Evolutionary conservation across 768 basidiomycete genomes (phyloP), one percentile per base, ranked within the genome.

Genomic region (Boletus pseudo-olivaceus): DNA sequence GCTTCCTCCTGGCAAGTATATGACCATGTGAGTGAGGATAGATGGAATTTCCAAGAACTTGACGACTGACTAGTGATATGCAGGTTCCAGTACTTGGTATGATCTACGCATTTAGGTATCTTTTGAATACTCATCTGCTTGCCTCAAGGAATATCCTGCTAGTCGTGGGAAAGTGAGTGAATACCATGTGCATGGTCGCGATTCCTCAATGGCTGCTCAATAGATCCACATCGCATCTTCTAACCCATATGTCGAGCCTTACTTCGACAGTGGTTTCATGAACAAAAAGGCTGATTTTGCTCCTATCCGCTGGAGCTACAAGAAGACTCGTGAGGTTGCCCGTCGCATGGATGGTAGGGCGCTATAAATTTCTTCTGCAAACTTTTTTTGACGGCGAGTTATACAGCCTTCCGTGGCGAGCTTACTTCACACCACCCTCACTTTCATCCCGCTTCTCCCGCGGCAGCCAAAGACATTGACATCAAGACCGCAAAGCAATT

Each of bases 241-340:
- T 42, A 82, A 76, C 73, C 85, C 85, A 5, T 87, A 85, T 71
- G 68, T 72, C 60, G 81, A 81, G 59, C 84, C 86, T 5, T 73
- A 67, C 71, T 87, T 86, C 63, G 86, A 88, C 72, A 80, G 78
- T 54, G 86, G 86, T n/a, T 87, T 88, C 79, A 83, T 88, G 85
- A 87, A 85, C 74, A 67, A 87, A 75, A 85, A 85, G 74, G 85
- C 85, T 29, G 86, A 87, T 73, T 85, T 86, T 62, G 84, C 84
- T 23, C 86, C 86, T 14, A 82, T 87, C 60, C 82, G 84, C 34
- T 87, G 86, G 86, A 82, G 82, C 65, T 87, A 87, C 76, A 87
- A 87, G 81, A 83, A 82, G 76, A 84, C 83, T 15, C 81, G 86
- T 58, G 85, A 87, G 62, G 72, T 87, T 23, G 86, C 85, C 23